A percentile compares a stretch with the other conserved stretches of the same genome.
These are phyloP conservation scores for Nicotiana attenuata DNA, from an alignment of 257 asterid genomes.

Conservation along the genomic window DNA sequence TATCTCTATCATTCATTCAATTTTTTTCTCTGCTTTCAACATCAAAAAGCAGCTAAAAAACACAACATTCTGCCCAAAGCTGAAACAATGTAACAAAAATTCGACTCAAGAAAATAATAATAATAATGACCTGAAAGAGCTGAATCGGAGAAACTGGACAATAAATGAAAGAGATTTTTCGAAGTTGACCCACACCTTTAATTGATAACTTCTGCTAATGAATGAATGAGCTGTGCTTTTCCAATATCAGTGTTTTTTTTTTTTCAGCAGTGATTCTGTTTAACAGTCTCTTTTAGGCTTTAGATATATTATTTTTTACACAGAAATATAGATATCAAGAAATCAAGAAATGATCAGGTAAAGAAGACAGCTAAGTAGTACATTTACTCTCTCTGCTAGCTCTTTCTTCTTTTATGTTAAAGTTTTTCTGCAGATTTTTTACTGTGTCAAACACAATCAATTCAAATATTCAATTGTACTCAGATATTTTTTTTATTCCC, in stretches of 20 bases:
- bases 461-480: neutral
- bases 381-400: neutral
- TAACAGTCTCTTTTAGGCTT: neutral
- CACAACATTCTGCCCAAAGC: neutral
- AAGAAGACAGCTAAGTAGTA: conserved; percentile 9
- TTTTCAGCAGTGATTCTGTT: neutral
- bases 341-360: neutral
- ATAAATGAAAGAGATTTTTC: neutral
- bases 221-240: neutral
- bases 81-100: neutral
- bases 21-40: neutral
- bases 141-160: neutral
- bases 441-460: conserved; percentile 9
- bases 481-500: neutral
- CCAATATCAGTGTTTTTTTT: neutral
- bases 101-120: neutral
- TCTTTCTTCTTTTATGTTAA: neutral
- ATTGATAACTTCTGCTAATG: neutral
- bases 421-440: neutral
- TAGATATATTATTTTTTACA: neutral
- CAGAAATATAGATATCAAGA: conserved; percentile 6
- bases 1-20: neutral
- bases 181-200: neutral
- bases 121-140: neutral
- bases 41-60: neutral